phyloP scores from a whole-genome alignment of 2,329 filamentous ascomycete genomes.

The Diaporthe citri region DNA sequence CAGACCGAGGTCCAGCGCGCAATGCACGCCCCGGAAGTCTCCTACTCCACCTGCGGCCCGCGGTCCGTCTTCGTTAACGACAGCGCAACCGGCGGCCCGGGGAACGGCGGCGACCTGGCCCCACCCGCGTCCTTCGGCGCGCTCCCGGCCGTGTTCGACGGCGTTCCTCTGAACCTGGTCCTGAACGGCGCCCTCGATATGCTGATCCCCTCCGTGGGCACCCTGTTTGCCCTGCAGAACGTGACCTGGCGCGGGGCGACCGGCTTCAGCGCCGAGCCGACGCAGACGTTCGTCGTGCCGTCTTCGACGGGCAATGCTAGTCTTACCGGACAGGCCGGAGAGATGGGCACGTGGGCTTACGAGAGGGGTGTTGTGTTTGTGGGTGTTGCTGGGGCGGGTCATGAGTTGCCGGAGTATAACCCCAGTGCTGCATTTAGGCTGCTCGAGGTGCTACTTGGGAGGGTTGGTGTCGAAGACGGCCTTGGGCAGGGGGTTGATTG shows the following conservation, averaged over 20 bases:
- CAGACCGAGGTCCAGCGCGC: conserved; percentile 76
- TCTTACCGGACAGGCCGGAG: conserved; percentile 39
- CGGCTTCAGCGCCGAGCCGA: conserved; percentile 74
- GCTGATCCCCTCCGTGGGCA: conserved; percentile 78
- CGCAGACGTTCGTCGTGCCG: conserved; percentile 76
- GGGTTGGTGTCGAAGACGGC: conserved; percentile 34
- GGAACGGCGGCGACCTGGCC: conserved; percentile 60
- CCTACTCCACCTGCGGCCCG: conserved; percentile 40
- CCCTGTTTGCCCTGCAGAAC: conserved; percentile 80
- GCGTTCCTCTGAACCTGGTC: conserved; percentile 79
- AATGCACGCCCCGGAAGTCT: conserved; percentile 71
- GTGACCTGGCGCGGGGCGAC: conserved; percentile 82
- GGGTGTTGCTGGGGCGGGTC: conserved; percentile 30
- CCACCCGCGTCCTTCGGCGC: conserved; percentile 66
- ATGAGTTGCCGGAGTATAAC: conserved; percentile 30
- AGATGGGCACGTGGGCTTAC: conserved; percentile 28
- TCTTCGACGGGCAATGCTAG: conserved; percentile 61
- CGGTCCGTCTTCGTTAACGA: conserved; percentile 50
- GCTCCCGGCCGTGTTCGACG: conserved; percentile 79
- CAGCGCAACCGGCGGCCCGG: conserved; percentile 43
- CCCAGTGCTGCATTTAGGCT: conserved; percentile 33
- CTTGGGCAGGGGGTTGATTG: conserved; percentile 16
- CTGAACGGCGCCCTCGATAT: conserved; percentile 79
- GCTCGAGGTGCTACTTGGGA: conserved; percentile 35
- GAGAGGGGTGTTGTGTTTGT: conserved; percentile 41